These are phyloP conservation scores for Pythium phragmiticola DNA, from an alignment of 352 stramenopile species.

Conservation along the genomic window DNA sequence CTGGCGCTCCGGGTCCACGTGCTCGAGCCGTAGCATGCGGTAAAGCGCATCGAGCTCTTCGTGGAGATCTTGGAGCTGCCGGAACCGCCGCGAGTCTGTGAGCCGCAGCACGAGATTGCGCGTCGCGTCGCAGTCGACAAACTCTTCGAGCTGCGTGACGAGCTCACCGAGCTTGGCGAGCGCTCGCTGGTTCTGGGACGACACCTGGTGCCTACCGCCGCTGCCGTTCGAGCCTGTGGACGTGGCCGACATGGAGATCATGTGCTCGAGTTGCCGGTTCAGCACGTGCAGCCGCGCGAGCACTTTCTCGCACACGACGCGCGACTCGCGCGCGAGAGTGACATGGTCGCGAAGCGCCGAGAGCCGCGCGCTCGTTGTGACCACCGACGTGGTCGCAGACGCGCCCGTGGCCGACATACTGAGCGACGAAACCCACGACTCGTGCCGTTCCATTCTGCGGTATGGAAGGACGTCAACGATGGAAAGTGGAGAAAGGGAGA, in stretches of 20 bases:
- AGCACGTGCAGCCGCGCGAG: conserved; percentile 25
- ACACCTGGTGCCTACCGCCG: conserved; percentile 10
- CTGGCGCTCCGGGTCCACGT: conserved; percentile 41
- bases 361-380: conserved; percentile 21
- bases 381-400: not conserved
- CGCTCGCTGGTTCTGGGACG: conserved; percentile 18
- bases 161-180: conserved; percentile 21
- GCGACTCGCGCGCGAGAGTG: conserved; percentile 14
- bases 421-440: conserved; percentile 10
- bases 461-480: too few species aligned
- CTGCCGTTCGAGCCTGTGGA: conserved; percentile 23
- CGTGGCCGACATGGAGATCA: conserved; percentile 26
- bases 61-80: conserved; percentile 25
- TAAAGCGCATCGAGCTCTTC: conserved; percentile 27
- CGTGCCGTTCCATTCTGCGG: conserved; percentile 11
- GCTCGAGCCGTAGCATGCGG: conserved; percentile 33
- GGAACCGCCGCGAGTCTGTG: conserved; percentile 26
- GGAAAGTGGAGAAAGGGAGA: too few species aligned
- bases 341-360: conserved; percentile 17
- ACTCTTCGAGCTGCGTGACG: conserved; percentile 19
- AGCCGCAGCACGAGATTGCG: conserved; percentile 25
- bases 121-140: conserved; percentile 21
- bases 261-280: conserved; percentile 29
- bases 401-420: not conserved
- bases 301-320: conserved; percentile 25